Percentiles rank a stretch among this genome's conserved stretches.
Evolutionary conservation across 2,329 filamentous ascomycete species (phyloP).

Genomic region (Massarina eburnea): DNA sequence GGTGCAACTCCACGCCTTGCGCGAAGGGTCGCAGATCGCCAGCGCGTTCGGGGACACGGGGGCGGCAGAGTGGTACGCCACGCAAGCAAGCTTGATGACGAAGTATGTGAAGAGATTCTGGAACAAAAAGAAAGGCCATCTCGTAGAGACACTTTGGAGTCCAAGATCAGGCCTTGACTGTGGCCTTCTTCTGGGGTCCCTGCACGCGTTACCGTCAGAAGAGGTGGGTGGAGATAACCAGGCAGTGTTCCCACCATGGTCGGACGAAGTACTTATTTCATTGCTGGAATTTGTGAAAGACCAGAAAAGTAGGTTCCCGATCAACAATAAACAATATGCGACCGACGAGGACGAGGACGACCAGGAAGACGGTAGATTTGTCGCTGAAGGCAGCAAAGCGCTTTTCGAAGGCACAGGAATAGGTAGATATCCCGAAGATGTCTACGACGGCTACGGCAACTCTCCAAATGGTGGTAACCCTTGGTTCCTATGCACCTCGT

Average conservation of each 20-base stretch:
- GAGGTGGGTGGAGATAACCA: conserved; percentile 13
- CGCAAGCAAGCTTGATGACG: conserved; percentile 40
- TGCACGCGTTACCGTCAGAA: conserved; percentile 34
- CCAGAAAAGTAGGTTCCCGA: conserved; percentile 41
- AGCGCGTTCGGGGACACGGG: conserved; percentile 37
- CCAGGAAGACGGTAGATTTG: conserved; percentile 6
- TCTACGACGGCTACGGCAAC: conserved; percentile 43
- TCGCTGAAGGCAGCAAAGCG: conserved; percentile 1
- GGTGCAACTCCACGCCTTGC: conserved; percentile 40
- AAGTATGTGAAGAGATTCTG: conserved; percentile 41
- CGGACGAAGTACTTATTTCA: conserved; percentile 42
- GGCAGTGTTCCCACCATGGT: conserved; percentile 36
- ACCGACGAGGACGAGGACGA: neutral
- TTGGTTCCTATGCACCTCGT: conserved; percentile 48
- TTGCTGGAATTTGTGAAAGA: conserved; percentile 39
- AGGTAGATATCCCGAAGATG: conserved; percentile 49
- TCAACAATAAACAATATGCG: conserved; percentile 30
- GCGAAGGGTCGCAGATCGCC: conserved; percentile 39
- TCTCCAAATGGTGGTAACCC: conserved; percentile 39
- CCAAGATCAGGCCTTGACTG: conserved; percentile 42
- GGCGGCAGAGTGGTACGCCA: conserved; percentile 42
- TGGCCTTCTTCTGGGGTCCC: conserved; percentile 40
- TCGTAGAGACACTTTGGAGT: conserved; percentile 40
- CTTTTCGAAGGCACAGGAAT: conserved; percentile 38
- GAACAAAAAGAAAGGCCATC: conserved; percentile 39